Evolutionary conservation across 345 rosid genomes (phyloP).

Genomic region (Acer saccharum): DNA sequence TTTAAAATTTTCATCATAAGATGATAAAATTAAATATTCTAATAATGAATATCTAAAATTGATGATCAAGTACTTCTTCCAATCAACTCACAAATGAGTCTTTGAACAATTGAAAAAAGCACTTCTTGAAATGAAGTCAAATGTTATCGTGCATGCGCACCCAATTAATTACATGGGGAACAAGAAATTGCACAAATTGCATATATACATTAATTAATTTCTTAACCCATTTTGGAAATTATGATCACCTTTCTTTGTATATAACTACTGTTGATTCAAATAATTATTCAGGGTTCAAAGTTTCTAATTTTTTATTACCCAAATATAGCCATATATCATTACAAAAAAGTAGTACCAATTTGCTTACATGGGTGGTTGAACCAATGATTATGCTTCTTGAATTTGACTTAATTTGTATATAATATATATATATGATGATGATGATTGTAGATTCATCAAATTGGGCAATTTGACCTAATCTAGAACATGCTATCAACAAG

Average conservation of each 20-base stretch:
- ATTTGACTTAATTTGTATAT: not conserved
- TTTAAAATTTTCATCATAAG: no score
- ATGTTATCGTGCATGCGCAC: not conserved
- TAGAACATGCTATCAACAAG: not conserved
- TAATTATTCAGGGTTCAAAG: not conserved
- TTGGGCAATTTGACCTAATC: not conserved
- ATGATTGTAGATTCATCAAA: not conserved
- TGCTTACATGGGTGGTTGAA: not conserved
- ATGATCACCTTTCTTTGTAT: not conserved
- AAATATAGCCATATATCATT: not conserved
- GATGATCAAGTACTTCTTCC: no score
- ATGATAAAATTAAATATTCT: no score
- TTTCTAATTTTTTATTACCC: not conserved
- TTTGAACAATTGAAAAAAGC: not conserved
- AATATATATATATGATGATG: not conserved
- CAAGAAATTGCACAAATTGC: not conserved
- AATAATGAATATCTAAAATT: no score
- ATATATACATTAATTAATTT: not conserved
- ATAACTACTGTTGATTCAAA: not conserved
- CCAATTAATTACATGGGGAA: not conserved
- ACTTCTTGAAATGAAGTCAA: not conserved
- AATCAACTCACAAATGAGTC: not conserved
- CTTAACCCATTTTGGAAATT: not conserved
- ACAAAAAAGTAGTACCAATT: not conserved
- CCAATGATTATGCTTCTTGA: not conserved